Conservation (phyloP, 805 yeast genomes). For the Saturnispora sanitii region DNA sequence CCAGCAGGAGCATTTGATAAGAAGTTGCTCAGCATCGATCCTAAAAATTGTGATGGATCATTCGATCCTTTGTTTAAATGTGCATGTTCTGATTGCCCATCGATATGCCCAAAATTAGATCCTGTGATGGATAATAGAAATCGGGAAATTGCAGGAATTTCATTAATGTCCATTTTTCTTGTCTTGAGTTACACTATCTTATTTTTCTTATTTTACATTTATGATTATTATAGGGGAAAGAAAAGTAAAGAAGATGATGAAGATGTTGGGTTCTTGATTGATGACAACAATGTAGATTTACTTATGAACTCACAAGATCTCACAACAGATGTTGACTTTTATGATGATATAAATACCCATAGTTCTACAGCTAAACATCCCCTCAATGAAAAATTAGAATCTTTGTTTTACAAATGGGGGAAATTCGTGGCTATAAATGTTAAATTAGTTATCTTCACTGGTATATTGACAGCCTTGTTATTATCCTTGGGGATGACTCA, state of each 20-base stretch:
- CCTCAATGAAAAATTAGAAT: constrained; percentile 40
- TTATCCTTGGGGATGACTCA: constrained; percentile 43
- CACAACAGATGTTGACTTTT: not conserved
- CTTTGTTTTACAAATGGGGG: constrained; percentile 42
- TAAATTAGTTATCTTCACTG: constrained; percentile 34
- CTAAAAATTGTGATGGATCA: constrained; percentile 47
- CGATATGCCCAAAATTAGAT: constrained; percentile 64
- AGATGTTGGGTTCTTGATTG: constrained; percentile 5
- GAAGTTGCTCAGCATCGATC: constrained; percentile 20
- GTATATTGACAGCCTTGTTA: constrained; percentile 33
- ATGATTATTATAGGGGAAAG: not conserved
- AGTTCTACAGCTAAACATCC: constrained; percentile 31
- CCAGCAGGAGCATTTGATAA: constrained; percentile 9
- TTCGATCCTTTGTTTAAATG: constrained; percentile 52
- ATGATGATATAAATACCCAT: constrained; percentile 7
- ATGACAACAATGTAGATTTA: constrained; percentile 11
- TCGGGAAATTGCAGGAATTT: constrained; percentile 46
- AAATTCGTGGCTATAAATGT: constrained; percentile 55
- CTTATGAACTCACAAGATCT: constrained; percentile 1
- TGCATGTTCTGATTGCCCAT: constrained; percentile 85
- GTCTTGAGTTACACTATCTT: constrained; percentile 35
- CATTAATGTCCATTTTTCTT: constrained; percentile 65
- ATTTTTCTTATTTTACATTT: constrained; percentile 2
- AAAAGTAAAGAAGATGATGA: not conserved
- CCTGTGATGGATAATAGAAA: constrained; percentile 28